Evolutionary conservation across 768 basidiomycete genomes (phyloP).

Genomic region (Mycena vulgaris): DNA sequence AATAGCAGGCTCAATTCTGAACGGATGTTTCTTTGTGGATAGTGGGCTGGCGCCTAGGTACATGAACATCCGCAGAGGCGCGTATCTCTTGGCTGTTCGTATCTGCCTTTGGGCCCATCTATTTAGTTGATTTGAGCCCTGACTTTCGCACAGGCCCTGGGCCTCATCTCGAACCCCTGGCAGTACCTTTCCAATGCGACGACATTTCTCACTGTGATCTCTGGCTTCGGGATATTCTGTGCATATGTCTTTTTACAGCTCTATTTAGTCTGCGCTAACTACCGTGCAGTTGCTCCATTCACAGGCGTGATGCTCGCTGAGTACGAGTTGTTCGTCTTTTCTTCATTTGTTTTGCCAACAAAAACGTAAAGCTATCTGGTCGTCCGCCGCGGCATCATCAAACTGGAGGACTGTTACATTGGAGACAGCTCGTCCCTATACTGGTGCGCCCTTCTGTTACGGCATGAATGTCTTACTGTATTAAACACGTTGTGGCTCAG

Average conservation of each 20-base stretch:
- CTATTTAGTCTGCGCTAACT: constrained; percentile 17
- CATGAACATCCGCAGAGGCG: constrained; percentile 16
- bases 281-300: constrained; percentile 21
- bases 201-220: constrained; percentile 25
- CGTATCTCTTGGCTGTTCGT: constrained; percentile 23
- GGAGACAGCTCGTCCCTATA: constrained; percentile 23
- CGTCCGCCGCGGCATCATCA: constrained; percentile 25
- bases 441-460: constrained; percentile 17
- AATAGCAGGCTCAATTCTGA: constrained; percentile 29
- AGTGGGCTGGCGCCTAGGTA: constrained; percentile 23
- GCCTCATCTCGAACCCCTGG: constrained; percentile 26
- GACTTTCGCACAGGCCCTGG: constrained; percentile 21
- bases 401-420: constrained; percentile 26
- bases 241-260: constrained; percentile 21
- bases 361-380: constrained; percentile 24
- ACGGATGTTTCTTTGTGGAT: constrained; percentile 24
- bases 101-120: constrained; percentile 28
- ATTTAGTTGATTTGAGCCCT: constrained; percentile 36
- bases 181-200: constrained; percentile 24
- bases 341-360: constrained; percentile 17
- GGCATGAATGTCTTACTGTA: constrained; percentile 22
- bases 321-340: constrained; percentile 21
- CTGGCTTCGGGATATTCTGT: constrained; percentile 24
- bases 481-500: constrained; percentile 16
- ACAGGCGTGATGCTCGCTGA: constrained; percentile 23